These are phyloP conservation scores for Paspalum notatum DNA, from an alignment of 176 grass and related monocot genomes.

Conservation along the genomic window DNA sequence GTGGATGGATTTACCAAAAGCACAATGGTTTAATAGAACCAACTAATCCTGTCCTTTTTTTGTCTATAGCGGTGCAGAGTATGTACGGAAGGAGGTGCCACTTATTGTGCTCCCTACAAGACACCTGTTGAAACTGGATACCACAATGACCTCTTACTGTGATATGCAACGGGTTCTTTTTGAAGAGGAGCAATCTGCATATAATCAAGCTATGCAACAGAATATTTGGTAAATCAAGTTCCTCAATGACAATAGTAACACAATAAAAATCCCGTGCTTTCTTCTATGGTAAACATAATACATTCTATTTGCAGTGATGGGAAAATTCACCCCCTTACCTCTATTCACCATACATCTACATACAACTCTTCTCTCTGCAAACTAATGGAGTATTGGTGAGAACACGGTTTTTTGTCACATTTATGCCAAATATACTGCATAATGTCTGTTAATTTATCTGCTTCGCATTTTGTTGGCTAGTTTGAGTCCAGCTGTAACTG, in stretches of 20 bases:
- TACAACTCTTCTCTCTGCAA: conserved; percentile 96
- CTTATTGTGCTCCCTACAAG: conserved; percentile 72
- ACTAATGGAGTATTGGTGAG: conserved; percentile 93
- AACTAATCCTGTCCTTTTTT: conserved; percentile 43
- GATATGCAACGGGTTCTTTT: conserved; percentile 89
- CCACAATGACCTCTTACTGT: conserved; percentile 67
- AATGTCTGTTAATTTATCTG: conserved; percentile 30
- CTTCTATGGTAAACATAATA: not conserved
- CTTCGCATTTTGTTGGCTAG: conserved; percentile 46
- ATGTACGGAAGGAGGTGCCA: conserved; percentile 81
- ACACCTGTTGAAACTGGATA: conserved; percentile 76
- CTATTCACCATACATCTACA: conserved; percentile 89
- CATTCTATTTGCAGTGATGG: conserved; percentile 65
- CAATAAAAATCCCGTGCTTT: not conserved
- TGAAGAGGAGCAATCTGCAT: conserved; percentile 91
- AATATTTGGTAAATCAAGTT: conserved; percentile 67
- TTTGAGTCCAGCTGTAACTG: conserved; percentile 75
- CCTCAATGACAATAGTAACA: not conserved
- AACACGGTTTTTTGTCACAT: not conserved
- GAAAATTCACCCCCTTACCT: conserved; percentile 88
- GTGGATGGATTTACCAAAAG: conserved; percentile 2
- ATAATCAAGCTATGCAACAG: conserved; percentile 92
- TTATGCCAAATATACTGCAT: conserved; percentile 25
- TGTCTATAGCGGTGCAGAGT: conserved; percentile 81
- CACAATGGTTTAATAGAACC: not conserved